These are phyloP conservation scores for Colletotrichum sojae DNA, from an alignment of 2,329 filamentous ascomycete species.

Conservation along the genomic window DNA sequence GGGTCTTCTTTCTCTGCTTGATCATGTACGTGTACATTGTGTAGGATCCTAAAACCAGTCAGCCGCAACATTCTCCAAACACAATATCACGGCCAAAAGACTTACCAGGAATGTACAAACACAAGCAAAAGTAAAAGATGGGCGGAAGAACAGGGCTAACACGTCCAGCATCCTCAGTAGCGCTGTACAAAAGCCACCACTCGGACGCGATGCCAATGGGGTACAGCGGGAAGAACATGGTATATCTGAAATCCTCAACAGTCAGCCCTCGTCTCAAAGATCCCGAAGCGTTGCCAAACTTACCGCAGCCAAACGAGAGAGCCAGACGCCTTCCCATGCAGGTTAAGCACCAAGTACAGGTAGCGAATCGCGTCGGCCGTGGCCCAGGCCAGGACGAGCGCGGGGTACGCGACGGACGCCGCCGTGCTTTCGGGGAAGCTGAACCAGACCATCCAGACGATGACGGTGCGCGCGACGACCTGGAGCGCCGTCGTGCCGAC, in stretches of 20 bases:
- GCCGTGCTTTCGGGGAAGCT: constrained; percentile 77
- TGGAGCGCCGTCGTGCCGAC: constrained; percentile 90
- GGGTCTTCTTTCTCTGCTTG: constrained; percentile 84
- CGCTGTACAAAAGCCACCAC: constrained; percentile 82
- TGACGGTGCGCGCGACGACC: constrained; percentile 86
- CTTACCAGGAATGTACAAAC: constrained; percentile 85
- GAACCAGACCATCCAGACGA: constrained; percentile 88
- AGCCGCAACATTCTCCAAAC: neutral
- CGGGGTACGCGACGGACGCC: constrained; percentile 71
- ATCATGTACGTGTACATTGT: constrained; percentile 96
- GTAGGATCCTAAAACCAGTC: constrained; percentile 63
- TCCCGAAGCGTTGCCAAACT: neutral
- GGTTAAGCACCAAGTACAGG: constrained; percentile 85
- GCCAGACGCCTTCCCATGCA: constrained; percentile 73
- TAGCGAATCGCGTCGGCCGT: constrained; percentile 94
- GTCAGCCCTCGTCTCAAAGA: neutral
- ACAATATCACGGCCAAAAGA: constrained; percentile 37
- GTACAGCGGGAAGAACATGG: constrained; percentile 93
- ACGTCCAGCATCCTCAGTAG: constrained; percentile 70
- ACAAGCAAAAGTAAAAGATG: constrained; percentile 75
- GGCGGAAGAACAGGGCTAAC: constrained; percentile 66
- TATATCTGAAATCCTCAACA: constrained; percentile 66
- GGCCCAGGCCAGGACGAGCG: constrained; percentile 89
- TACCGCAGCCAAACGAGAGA: constrained; percentile 81
- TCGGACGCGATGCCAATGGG: constrained; percentile 92